Evolutionary conservation across 805 yeast genomes (phyloP), one percentile per base, ranked within the genome.

Genomic region (Pichia kluyveri): DNA sequence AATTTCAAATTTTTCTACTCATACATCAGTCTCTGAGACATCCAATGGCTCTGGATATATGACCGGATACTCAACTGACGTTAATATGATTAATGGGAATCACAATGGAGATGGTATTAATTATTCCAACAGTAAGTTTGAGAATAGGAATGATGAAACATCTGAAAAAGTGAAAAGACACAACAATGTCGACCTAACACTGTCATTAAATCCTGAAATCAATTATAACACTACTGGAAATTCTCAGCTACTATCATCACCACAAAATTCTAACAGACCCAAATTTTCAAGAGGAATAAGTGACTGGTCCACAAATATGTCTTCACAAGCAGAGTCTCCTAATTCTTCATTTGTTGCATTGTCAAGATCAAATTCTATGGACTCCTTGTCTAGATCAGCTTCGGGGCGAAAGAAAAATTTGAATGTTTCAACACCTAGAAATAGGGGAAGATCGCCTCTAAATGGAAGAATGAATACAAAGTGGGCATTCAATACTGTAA

Each of bases 11-110:
- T 70, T 71, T 46, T 75, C 80, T 0, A 59, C 69, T 2, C 65
- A 72, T 63, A 74, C 80, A 0, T 69, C 71, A 4, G 63, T 69
- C 38, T 77, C 83, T 0, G 82, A 77, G 47, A 69, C 73, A 40
- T 76, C 82, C 0, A 73, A 76, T 45, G 69, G 68, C 0, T 66
- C 71, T 2, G 69, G 66, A 0, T 63, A 66, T 49, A 57, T 59
- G 30, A 64, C 70, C 1, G 66, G 69, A 5, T 65, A 65, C 47
- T 66, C 70, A 2, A 65, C 70, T 0, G 70, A 67, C 40, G 58
- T 53, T 19, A 48, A 42, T 18, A 31, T 42, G 17, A 8, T 48
- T n/a, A 32, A 36, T 30, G 17, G 8, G 10, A 9, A 34, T 34
- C 6, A 14, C 7, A 34, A 34, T 34, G 37, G 37, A 1, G 8